Evolutionary conservation across 2,329 filamentous ascomycete genomes (phyloP), one percentile per base, ranked within the genome.

Genomic region (Fusarium transvaalense): DNA sequence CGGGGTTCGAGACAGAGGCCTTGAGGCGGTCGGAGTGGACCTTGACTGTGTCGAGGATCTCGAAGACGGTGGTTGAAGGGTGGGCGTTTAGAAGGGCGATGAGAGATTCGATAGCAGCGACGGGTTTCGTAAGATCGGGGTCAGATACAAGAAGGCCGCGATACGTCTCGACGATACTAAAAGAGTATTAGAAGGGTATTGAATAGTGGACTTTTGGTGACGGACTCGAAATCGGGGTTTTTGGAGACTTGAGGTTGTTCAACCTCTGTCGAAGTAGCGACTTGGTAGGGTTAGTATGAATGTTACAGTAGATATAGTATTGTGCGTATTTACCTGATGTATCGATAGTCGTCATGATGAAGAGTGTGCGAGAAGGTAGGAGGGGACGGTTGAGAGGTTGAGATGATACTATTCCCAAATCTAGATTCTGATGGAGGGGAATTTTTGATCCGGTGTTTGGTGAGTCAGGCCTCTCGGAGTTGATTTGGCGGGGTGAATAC

Each of bases 31-130:
- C 85, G 51, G 93, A 95, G 77, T 96, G 91, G 46, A 86, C 88
- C 75, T 91, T 89, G 67, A 98, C 88, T 45, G 94, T 88, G 73
- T 95, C 91, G 77, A 98, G 91, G 35, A 95, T 97, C 83, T 99
- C 96, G 81, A 92, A 95, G 74, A 97, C 93, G 60, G 96, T 99
- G 23, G 90, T 92, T 9, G 93, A 91, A 66, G 90, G 89, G 45
- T 90, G 92, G 68, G 91, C 87, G 76, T 91, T 90, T 62, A 98
- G 91, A 64, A 96, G 91, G 76, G 91, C 89, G 71, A 98, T 96
- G 62, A 99, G 86, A 29, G 94, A 90, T 82, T 97, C 93, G 77
- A 97, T 97, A 61, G 94, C 94, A 21, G 96, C 96, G 56, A 99
- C 92, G 67, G 96, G 94, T 88, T 97, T 97, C 35, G 95, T 97